Evolutionary conservation across 495 filamentous ascomycete genomes (phyloP), one percentile per base, ranked within the genome.

Genomic region (Trichocladium antarcticum): DNA sequence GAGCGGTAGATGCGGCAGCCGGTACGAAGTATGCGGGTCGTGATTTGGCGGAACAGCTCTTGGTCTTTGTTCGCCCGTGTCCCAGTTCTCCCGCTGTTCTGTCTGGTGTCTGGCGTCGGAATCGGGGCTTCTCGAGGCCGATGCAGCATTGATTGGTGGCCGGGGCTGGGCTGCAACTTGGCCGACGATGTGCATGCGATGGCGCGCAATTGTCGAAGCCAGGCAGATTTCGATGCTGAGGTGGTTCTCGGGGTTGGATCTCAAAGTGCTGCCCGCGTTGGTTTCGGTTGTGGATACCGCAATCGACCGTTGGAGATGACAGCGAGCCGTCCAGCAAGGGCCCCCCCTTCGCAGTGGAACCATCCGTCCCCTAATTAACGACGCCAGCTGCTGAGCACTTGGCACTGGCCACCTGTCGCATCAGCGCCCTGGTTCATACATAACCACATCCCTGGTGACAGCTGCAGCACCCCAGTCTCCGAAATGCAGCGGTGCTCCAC

Each of bases 231-330:
- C n/a, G n/a, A n/a, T n/a, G n/a, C n/a, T n/a, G n/a, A n/a, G n/a
- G n/a, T n/a, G n/a, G n/a, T n/a, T n/a, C n/a, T n/a, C n/a, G n/a
- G n/a, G 16, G 24, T 42, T 21, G 21, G 14, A 37, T 21, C 39
- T 14, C 31, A 20, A 42, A 10, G 21, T 29, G 31, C 2, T 39
- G 32, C 27, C 19, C 8, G 24, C 8, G 3, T 8, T 46, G 5
- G 31, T 32, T 32, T 32, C 31, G 31, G 31, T 14, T 24, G 15
- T 10, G 1, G 34, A 31, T 24, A 19, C 5, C 40, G 21, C 34
- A 34, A 10, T 42, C 14, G 14, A 19, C 22, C 24, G 36, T 6
- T 36, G 37, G 37, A 55, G 52, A 55, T 55, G 52, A 55, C 52
- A 55, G 52, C 47, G 46, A 50, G 41, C 36, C 35, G 22, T 43